These are phyloP conservation scores for Tanacetum coccineum DNA, from an alignment of 129 eudicot species.

Conservation along the genomic window DNA sequence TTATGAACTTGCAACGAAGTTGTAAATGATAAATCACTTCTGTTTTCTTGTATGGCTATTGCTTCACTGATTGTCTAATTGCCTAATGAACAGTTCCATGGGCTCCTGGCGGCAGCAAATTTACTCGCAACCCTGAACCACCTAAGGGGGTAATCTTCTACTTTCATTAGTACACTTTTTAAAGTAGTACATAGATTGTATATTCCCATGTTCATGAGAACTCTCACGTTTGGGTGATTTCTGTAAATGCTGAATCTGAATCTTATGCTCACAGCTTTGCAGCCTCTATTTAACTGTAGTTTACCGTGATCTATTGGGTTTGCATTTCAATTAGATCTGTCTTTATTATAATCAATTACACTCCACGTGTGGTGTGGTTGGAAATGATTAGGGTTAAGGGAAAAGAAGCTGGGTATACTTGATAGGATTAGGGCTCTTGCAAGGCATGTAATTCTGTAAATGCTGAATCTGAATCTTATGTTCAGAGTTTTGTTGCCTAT, in stretches of 20 bases:
- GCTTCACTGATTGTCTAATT: conserved; percentile 3
- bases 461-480: too few species aligned
- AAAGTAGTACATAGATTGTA: background rate
- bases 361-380: too few species aligned
- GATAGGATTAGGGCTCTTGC: too few species aligned
- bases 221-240: conserved; percentile 8
- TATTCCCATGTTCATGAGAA: conserved; percentile 2
- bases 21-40: conserved; percentile 1
- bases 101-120: conserved; percentile 99
- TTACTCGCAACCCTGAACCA: conserved; percentile 87
- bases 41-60: background rate
- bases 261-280: background rate
- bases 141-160: conserved; percentile 80
- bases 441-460: too few species aligned
- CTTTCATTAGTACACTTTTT: background rate
- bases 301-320: background rate
- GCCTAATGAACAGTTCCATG: conserved; percentile 76
- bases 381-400: too few species aligned
- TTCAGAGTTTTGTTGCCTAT: background rate
- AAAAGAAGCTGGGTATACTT: too few species aligned
- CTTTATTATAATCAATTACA: too few species aligned
- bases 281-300: background rate
- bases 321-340: too few species aligned
- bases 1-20: conserved; percentile 1
- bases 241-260: conserved; percentile 1